A percentile compares a stretch with the other conserved stretches of the same genome.
These are phyloP conservation scores for Tetracladium setigerum DNA, from an alignment of 495 filamentous ascomycete species.

Conservation along the genomic window DNA sequence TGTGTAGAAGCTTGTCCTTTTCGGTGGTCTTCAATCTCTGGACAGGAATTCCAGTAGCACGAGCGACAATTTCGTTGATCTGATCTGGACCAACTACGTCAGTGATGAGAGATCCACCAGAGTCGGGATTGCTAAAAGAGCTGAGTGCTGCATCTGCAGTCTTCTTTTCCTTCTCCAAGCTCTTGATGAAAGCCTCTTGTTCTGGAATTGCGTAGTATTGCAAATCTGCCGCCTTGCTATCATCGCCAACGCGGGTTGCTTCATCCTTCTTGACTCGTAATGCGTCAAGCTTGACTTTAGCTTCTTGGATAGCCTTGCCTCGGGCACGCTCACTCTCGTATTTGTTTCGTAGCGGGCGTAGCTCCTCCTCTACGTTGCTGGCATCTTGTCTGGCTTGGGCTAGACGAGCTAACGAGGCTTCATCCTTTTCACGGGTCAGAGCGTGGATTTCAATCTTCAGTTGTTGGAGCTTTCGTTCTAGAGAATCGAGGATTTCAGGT, in stretches of 20 bases:
- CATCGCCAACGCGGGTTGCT: constrained; percentile 77
- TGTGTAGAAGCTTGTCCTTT: constrained; percentile 92
- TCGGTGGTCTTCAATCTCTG: constrained; percentile 89
- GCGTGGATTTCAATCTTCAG: constrained; percentile 96
- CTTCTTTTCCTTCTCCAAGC: constrained; percentile 74
- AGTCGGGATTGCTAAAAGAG: constrained; percentile 44
- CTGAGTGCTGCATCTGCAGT: constrained; percentile 67
- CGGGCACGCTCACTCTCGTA: constrained; percentile 88
- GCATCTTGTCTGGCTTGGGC: constrained; percentile 79
- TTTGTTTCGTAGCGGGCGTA: constrained; percentile 86
- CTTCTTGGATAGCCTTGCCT: constrained; percentile 85
- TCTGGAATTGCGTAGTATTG: constrained; percentile 97
- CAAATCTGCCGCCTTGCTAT: constrained; percentile 77
- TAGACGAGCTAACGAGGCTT: constrained; percentile 77
- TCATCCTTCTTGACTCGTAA: constrained; percentile 88
- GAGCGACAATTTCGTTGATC: constrained; percentile 96
- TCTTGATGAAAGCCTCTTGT: constrained; percentile 67
- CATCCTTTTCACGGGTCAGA: constrained; percentile 86
- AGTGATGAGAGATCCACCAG: constrained; percentile 65
- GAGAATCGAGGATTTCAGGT: constrained; percentile 85
- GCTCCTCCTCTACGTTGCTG: constrained; percentile 84
- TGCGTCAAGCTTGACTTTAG: constrained; percentile 87
- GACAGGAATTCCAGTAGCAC: constrained; percentile 96
- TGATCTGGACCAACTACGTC: constrained; percentile 95
- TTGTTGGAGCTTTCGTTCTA: constrained; percentile 82